Percentiles rank a stretch among this genome's conserved stretches.
phyloP scores from a whole-genome alignment of 2,329 filamentous ascomycete genomes.

The Annulohypoxylon truncatum region DNA sequence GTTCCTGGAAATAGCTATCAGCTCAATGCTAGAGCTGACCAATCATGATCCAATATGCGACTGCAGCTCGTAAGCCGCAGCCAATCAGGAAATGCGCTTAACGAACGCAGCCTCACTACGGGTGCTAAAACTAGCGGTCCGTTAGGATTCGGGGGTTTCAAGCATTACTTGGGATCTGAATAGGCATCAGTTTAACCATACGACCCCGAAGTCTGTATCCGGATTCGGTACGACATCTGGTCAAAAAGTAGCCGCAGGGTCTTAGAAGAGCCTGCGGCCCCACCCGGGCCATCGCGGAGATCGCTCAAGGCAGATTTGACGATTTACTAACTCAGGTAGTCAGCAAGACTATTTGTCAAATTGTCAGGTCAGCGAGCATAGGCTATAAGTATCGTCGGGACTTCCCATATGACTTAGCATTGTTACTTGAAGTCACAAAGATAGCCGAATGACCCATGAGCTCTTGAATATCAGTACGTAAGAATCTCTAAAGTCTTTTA shows the following conservation, averaged over 20 bases:
- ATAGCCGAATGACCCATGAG: too few relatives aligned
- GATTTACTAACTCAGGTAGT: background rate
- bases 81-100: constrained; percentile 27
- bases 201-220: constrained; percentile 10
- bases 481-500: too few relatives aligned
- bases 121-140: constrained; percentile 16
- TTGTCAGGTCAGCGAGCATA: background rate
- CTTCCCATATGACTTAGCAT: background rate
- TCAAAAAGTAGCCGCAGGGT: constrained; percentile 15
- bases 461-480: too few relatives aligned
- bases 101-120: constrained; percentile 19
- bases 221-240: constrained; percentile 17
- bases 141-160: constrained; percentile 28
- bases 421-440: too few relatives aligned
- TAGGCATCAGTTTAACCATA: constrained; percentile 24
- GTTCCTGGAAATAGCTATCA: constrained; percentile 27
- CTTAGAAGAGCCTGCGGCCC: constrained; percentile 18
- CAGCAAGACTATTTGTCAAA: background rate
- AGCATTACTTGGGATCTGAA: constrained; percentile 17
- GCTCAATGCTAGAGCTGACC: constrained; percentile 29
- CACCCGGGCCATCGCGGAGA: constrained; percentile 1
- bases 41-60: constrained; percentile 13
- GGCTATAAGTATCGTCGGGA: background rate
- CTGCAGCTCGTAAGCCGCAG: constrained; percentile 34
- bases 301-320: constrained; percentile 18